These are phyloP conservation scores for Cladophialophora bantiana DNA, from an alignment of 2,329 filamentous ascomycete genomes.

Conservation along the genomic window DNA sequence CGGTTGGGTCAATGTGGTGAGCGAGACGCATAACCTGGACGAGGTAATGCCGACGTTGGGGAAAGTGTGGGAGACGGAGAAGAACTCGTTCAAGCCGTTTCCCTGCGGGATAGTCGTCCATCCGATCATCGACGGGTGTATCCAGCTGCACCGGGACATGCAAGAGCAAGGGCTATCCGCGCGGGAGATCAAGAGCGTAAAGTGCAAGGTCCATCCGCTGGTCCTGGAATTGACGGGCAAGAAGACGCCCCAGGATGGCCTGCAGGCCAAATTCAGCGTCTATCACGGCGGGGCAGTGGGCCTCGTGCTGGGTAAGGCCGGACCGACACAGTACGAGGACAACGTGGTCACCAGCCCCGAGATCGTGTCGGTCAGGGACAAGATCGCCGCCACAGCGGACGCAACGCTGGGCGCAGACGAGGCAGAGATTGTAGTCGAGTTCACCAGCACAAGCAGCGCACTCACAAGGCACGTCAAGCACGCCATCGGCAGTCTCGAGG, in stretches of 20 bases:
- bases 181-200: constrained; percentile 49
- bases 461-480: constrained; percentile 57
- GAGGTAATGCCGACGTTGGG: constrained; percentile 49
- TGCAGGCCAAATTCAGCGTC: constrained; percentile 64
- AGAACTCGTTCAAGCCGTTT: constrained; percentile 65
- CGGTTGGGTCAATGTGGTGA: constrained; percentile 62
- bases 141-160: constrained; percentile 55
- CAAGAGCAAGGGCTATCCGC: constrained; percentile 42
- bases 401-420: constrained; percentile 53
- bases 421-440: constrained; percentile 48
- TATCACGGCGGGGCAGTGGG: constrained; percentile 62
- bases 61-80: constrained; percentile 58
- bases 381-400: constrained; percentile 54
- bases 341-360: constrained; percentile 52
- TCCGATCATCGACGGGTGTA: constrained; percentile 61
- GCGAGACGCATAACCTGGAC: constrained; percentile 50
- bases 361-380: constrained; percentile 55
- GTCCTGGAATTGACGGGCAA: constrained; percentile 63
- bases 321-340: constrained; percentile 60
- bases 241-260: constrained; percentile 55
- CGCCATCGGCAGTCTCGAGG: constrained; percentile 59
- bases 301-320: constrained; percentile 59
- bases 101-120: constrained; percentile 66
- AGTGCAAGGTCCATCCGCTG: constrained; percentile 58
- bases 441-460: constrained; percentile 45